Conservation (phyloP, 495 filamentous ascomycete species). For the Friedmanniomyces simplex region DNA sequence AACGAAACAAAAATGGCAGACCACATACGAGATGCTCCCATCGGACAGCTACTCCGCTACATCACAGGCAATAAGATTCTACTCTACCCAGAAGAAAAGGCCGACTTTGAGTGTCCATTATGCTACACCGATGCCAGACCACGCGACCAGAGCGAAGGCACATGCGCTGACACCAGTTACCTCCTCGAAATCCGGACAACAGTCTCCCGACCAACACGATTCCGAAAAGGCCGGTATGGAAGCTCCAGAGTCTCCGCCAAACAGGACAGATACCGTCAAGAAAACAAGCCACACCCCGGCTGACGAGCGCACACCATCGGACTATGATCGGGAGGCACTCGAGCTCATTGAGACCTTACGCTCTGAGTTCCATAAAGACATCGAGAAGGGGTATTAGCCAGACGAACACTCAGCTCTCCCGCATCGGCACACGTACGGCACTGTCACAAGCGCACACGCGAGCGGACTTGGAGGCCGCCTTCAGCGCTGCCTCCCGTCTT, state of each 20-base stretch:
- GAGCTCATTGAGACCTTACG: conserved; percentile 11
- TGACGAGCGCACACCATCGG: neutral
- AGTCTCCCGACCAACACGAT: neutral
- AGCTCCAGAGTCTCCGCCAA: conserved; percentile 1
- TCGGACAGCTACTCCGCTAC: conserved; percentile 23
- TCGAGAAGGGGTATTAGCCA: conserved; percentile 2
- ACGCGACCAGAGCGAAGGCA: conserved; percentile 14
- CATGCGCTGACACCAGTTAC: neutral
- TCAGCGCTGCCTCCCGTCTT: conserved; percentile 6
- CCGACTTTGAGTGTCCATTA: conserved; percentile 23
- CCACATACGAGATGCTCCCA: conserved; percentile 23
- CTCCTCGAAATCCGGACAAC: neutral
- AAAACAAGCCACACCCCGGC: neutral
- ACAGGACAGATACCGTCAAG: neutral
- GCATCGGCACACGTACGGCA: conserved; percentile 13
- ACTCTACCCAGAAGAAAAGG: conserved; percentile 22
- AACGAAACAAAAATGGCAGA: conserved; percentile 20
- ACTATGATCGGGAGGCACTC: neutral
- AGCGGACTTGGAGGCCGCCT: conserved; percentile 20
- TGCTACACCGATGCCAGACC: conserved; percentile 39
- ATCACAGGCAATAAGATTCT: conserved; percentile 18
- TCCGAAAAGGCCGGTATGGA: conserved; percentile 7
- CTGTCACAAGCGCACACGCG: conserved; percentile 15
- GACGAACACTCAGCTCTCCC: neutral
- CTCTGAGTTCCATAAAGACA: neutral